Evolutionary conservation across 768 basidiomycete genomes (phyloP).

Genomic region (Heimioporus sp.): DNA sequence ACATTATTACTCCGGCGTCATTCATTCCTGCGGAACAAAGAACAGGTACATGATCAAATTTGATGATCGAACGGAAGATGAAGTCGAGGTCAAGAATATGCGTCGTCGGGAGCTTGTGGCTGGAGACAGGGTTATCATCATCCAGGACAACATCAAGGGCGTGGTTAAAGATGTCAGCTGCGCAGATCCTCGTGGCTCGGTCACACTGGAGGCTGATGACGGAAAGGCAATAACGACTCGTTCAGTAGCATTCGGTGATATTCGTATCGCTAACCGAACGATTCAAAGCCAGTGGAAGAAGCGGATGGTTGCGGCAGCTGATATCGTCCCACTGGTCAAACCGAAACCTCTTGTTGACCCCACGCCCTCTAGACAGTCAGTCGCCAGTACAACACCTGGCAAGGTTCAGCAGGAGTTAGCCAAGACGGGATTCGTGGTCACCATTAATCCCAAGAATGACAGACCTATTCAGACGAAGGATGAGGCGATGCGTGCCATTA

Average conservation of each 20-base stretch:
- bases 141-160: constrained; percentile 27
- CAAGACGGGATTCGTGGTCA: constrained; percentile 60
- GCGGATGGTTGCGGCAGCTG: constrained; percentile 42
- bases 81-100: constrained; percentile 50
- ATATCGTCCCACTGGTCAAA: constrained; percentile 42
- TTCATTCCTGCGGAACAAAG: constrained; percentile 36
- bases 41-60: constrained; percentile 54
- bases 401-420: constrained; percentile 37
- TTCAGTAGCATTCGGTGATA: constrained; percentile 34
- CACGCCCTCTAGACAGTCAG: constrained; percentile 49
- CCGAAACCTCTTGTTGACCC: constrained; percentile 36
- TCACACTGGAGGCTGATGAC: constrained; percentile 43
- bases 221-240: constrained; percentile 23
- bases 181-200: constrained; percentile 25
- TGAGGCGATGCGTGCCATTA: constrained; percentile 42
- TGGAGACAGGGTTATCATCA: constrained; percentile 56
- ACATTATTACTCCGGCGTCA: constrained; percentile 59
- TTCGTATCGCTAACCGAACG: constrained; percentile 52
- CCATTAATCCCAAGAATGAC: constrained; percentile 40
- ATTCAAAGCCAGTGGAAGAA: constrained; percentile 53
- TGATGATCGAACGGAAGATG: constrained; percentile 56
- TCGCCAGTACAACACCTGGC: constrained; percentile 36
- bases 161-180: constrained; percentile 32
- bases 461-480: constrained; percentile 43
- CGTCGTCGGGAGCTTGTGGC: constrained; percentile 47